A percentile compares a stretch with the other conserved stretches of the same genome.
Evolutionary conservation across 2,329 filamentous ascomycete genomes (phyloP).

Genomic region (Penicillium sp.): DNA sequence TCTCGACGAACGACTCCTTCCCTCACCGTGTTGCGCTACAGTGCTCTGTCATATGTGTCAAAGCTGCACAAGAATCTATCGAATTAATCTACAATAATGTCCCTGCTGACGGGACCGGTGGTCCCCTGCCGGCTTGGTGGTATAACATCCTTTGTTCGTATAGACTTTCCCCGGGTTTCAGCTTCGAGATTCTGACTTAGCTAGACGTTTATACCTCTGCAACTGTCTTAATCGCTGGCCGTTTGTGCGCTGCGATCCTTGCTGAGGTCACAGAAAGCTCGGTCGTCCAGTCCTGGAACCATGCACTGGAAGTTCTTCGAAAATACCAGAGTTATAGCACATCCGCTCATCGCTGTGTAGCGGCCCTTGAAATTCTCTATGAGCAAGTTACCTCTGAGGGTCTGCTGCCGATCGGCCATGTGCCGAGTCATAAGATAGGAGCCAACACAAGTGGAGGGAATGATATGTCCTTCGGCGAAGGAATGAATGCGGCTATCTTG

Average conservation of each 20-base stretch:
- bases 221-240: slow-evolving; percentile 35
- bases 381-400: slow-evolving; percentile 27
- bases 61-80: slow-evolving; percentile 34
- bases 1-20: slow-evolving; percentile 27
- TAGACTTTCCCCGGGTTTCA: neutral
- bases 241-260: slow-evolving; percentile 28
- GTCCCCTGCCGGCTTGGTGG: slow-evolving; percentile 38
- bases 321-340: slow-evolving; percentile 34
- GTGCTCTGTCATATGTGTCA: slow-evolving; percentile 38
- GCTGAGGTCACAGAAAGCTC: slow-evolving; percentile 26
- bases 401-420: slow-evolving; percentile 1
- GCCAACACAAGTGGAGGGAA: slow-evolving; percentile 7
- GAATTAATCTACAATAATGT: slow-evolving; percentile 31
- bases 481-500: slow-evolving; percentile 24
- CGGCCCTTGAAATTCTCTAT: slow-evolving; percentile 33
- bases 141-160: slow-evolving; percentile 37
- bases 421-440: neutral
- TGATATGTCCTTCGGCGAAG: slow-evolving; percentile 30
- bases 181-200: slow-evolving; percentile 4
- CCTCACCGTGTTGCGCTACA: slow-evolving; percentile 34
- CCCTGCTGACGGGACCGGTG: slow-evolving; percentile 27
- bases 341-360: slow-evolving; percentile 33
- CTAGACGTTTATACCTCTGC: slow-evolving; percentile 38
- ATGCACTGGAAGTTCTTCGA: slow-evolving; percentile 29
- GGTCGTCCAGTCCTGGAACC: slow-evolving; percentile 29